phyloP scores from a whole-genome alignment of 768 basidiomycete species.

The Ephemerocybe angulata region DNA sequence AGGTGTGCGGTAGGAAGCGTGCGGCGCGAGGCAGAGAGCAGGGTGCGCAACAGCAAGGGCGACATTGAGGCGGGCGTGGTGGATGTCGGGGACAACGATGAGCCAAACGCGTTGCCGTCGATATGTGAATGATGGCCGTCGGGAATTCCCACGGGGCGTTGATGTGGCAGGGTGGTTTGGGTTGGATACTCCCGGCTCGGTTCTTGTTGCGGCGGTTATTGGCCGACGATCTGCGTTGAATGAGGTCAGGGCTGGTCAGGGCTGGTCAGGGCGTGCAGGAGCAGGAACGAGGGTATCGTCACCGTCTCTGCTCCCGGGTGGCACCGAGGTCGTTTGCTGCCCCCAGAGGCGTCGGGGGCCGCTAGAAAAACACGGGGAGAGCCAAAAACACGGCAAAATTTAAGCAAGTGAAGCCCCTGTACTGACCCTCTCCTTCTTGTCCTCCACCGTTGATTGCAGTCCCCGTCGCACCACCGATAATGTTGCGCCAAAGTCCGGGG shows the following conservation, averaged over 20 bases:
- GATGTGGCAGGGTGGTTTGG: background rate
- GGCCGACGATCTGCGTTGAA: background rate
- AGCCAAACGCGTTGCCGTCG: background rate
- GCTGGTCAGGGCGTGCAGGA: background rate
- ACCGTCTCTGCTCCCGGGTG: too few relatives aligned
- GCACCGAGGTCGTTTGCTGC: too few relatives aligned
- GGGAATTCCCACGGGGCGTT: background rate
- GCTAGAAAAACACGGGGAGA: too few relatives aligned
- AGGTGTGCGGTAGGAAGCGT: too few relatives aligned
- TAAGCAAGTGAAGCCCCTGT: background rate
- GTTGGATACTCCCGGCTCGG: background rate
- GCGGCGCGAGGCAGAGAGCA: too few relatives aligned
- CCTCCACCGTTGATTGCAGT: too few relatives aligned
- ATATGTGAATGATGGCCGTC: background rate
- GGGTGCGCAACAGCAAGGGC: background rate
- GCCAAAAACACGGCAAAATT: background rate
- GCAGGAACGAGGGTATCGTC: too few relatives aligned
- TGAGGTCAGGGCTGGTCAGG: too few relatives aligned
- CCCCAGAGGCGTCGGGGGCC: too few relatives aligned
- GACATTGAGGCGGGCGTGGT: background rate
- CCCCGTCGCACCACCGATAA: too few relatives aligned
- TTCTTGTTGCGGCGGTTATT: background rate
- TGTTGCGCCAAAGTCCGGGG: too few relatives aligned
- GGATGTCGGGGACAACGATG: background rate
- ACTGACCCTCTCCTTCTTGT: background rate